Evolutionary conservation across 1,139 yeast species (phyloP), one percentile per base, ranked within the genome.

Genomic region (Suhomyces bokatorum): DNA sequence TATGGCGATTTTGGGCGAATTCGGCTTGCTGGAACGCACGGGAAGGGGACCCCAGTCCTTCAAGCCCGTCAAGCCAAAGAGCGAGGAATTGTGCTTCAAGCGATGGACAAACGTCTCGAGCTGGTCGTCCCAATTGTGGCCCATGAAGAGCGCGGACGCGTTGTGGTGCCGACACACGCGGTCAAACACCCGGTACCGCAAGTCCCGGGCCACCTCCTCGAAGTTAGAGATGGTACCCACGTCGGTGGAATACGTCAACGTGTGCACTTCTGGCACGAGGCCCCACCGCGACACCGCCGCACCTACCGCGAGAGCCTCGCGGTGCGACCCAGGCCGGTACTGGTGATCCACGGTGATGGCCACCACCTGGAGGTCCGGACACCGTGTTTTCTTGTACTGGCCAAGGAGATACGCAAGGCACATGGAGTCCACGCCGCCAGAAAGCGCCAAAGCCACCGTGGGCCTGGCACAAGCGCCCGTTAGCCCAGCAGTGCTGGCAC

Each of bases 381-480:
- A 46, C 16, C 52, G 43, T 35, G 38, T 50, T 44, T 54, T 47
- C 39, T 67, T 56, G 53, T 64, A 73, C 37, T 64, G 64, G 1
- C 64, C 53, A 7, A 73, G 50, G 13, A 84, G 62, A 55, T 73
- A 73, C 1, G 86, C 70, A 38, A 87, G 61, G 27, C 87, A 83
- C 78, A 86, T 81, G 1, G 95, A 86, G 57, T 87, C 96, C 1
- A 83, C 90, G 0, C 96, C 96, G 3, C 96, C 96, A 9, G 89
- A 82, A 3, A 87, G 73, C 0, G 91, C 90, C 16, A 76, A 51
- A 33, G 55, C 53, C n/a, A 59, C 41, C 16, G 24, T 20, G 20
- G 30, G 35, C 10, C 16, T 11, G 26, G 16, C 8, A 32, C 27
- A 20, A 15, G 34, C 6, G 34, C 12, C 15, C 27, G 35, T 2